These are phyloP conservation scores for Penicillium arizonense DNA, from an alignment of 495 filamentous ascomycete species.

Conservation along the genomic window DNA sequence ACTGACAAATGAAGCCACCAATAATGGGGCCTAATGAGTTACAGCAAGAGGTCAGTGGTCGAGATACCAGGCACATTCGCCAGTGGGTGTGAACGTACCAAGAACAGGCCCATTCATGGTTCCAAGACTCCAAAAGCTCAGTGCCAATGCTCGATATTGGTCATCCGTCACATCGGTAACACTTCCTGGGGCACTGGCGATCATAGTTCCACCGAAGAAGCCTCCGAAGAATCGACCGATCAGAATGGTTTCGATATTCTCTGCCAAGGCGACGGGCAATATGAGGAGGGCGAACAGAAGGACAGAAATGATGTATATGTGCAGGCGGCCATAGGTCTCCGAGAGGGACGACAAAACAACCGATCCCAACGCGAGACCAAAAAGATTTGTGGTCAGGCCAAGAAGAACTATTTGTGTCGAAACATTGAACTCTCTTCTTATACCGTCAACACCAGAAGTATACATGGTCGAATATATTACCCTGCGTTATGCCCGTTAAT, in stretches of 20 bases:
- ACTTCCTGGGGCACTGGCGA: conserved; percentile 72
- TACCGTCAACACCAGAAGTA: conserved; percentile 62
- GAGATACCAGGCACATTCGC: background rate
- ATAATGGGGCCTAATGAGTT: conserved; percentile 53
- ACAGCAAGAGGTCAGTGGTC: no score
- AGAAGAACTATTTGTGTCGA: conserved; percentile 55
- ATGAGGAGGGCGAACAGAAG: conserved; percentile 60
- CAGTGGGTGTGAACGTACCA: conserved; percentile 10
- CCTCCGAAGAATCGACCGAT: conserved; percentile 51
- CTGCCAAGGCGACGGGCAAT: conserved; percentile 67
- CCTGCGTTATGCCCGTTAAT: conserved; percentile 12
- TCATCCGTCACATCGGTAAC: conserved; percentile 71
- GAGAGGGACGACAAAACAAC: conserved; percentile 71
- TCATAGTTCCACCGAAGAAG: conserved; percentile 68
- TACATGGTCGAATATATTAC: conserved; percentile 78
- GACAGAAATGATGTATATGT: conserved; percentile 64
- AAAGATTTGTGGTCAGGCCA: conserved; percentile 71
- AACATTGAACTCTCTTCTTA: conserved; percentile 64
- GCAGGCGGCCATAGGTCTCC: conserved; percentile 71
- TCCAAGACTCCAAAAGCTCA: conserved; percentile 67
- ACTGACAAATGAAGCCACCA: conserved; percentile 69
- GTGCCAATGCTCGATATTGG: conserved; percentile 62
- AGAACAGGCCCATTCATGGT: conserved; percentile 61
- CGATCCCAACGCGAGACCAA: conserved; percentile 64
- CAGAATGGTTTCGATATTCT: conserved; percentile 63